phyloP scores from a whole-genome alignment of 148 eudicot genomes.

The Drosera capensis region DNA sequence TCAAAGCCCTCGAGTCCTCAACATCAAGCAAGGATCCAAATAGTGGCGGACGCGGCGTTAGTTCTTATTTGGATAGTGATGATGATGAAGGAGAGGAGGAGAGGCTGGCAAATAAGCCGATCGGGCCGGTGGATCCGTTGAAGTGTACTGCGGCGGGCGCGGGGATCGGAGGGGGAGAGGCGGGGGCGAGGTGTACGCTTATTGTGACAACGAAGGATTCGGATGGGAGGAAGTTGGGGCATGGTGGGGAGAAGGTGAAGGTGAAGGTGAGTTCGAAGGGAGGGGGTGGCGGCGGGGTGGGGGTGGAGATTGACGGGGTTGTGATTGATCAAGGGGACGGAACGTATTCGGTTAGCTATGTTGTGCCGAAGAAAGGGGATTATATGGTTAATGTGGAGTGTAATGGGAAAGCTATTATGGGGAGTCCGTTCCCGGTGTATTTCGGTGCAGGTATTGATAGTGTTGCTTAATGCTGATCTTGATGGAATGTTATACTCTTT shows the following conservation, averaged over 20 bases:
- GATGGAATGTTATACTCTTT: no score
- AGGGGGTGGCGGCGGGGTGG: slow-evolving; percentile 93
- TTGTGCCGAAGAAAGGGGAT: slow-evolving; percentile 84
- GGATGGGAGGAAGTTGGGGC: slow-evolving; percentile 55
- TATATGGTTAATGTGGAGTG: slow-evolving; percentile 92
- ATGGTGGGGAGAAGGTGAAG: slow-evolving; percentile 56
- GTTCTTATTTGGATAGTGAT: slow-evolving; percentile 46
- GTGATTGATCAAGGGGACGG: slow-evolving; percentile 94
- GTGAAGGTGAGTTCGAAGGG: slow-evolving; percentile 64
- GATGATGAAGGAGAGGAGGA: slow-evolving; percentile 47
- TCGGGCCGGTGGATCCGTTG: slow-evolving; percentile 71
- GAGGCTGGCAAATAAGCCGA: slow-evolving; percentile 42
- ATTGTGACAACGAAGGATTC: slow-evolving; percentile 66
- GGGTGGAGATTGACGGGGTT: slow-evolving; percentile 65
- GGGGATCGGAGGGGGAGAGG: slow-evolving; percentile 83
- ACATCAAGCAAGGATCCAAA: no score
- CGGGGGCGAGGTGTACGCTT: slow-evolving; percentile 50
- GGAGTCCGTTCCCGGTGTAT: slow-evolving; percentile 94
- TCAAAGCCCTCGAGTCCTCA: slow-evolving; percentile 66
- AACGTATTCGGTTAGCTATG: slow-evolving; percentile 72
- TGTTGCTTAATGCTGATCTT: no score
- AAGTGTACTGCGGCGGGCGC: slow-evolving; percentile 88
- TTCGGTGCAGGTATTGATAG: slow-evolving; percentile 98
- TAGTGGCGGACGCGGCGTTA: slow-evolving; percentile 19
- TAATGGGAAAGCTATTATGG: slow-evolving; percentile 70